These are phyloP conservation scores for Clathrospora elynae DNA, from an alignment of 2,329 filamentous ascomycete species.

Conservation along the genomic window DNA sequence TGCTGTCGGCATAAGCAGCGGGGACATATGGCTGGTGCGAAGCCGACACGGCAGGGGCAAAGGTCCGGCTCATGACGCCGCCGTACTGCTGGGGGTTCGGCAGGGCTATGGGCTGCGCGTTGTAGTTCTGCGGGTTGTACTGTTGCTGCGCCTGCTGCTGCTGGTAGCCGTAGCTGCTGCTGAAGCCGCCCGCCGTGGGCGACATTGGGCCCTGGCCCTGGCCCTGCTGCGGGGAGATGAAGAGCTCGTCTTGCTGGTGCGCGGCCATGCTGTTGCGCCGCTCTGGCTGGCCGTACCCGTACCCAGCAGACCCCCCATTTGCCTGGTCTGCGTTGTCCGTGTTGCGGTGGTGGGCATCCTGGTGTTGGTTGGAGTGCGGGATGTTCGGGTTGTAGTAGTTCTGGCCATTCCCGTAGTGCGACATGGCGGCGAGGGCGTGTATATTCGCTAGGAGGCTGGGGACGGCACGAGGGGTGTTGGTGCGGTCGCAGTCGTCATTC, in stretches of 20 bases:
- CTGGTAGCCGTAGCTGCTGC: constrained; percentile 52
- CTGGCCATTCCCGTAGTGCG: constrained; percentile 62
- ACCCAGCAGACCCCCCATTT: constrained; percentile 52
- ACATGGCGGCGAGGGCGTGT: constrained; percentile 53
- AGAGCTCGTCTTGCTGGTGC: constrained; percentile 64
- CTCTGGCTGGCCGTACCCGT: constrained; percentile 47
- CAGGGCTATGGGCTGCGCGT: constrained; percentile 46
- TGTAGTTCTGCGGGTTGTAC: constrained; percentile 69
- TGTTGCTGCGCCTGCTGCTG: constrained; percentile 42
- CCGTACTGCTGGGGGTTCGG: constrained; percentile 69
- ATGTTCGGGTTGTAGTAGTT: constrained; percentile 55
- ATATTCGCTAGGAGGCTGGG: constrained; percentile 17
- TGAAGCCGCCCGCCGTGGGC: constrained; percentile 32
- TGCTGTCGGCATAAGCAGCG: constrained; percentile 50
- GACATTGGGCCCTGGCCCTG: constrained; percentile 38
- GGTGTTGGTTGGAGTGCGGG: constrained; percentile 49
- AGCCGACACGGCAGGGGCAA: constrained; percentile 30
- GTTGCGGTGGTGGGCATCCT: constrained; percentile 54
- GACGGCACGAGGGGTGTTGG: constrained; percentile 22
- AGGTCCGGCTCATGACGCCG: constrained; percentile 45
- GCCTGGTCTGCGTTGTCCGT: constrained; percentile 73
- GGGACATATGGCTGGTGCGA: constrained; percentile 52
- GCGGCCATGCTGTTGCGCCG: constrained; percentile 43
- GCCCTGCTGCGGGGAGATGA: constrained; percentile 54
- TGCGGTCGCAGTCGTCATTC: constrained; percentile 39